A percentile compares a stretch with the other conserved stretches of the same genome.
phyloP scores from a whole-genome alignment of 2,329 filamentous ascomycete species.

The Penicillium sp. region DNA sequence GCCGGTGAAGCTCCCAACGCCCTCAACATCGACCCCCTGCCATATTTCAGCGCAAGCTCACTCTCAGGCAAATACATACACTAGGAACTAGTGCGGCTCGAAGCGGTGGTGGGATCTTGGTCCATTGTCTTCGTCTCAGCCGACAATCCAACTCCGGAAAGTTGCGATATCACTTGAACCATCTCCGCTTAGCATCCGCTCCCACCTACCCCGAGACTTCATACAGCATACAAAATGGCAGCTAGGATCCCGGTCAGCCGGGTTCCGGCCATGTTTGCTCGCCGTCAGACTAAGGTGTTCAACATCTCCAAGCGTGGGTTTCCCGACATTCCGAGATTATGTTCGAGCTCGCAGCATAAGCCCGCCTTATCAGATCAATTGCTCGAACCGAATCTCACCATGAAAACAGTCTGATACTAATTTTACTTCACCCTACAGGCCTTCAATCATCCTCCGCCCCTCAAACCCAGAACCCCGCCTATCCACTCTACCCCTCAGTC shows the following conservation, averaged over 20 bases:
- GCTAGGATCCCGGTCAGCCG: conserved; percentile 31
- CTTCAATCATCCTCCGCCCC: conserved; percentile 33
- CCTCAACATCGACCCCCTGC: conserved; percentile 30
- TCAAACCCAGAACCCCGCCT: conserved; percentile 41
- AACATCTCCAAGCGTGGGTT: conserved; percentile 34
- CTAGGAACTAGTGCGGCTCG: conserved; percentile 14
- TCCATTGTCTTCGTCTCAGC: conserved; percentile 21
- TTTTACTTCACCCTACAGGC: conserved; percentile 20
- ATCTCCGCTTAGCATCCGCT: conserved; percentile 13
- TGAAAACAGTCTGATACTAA: conserved; percentile 8
- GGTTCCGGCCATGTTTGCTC: conserved; percentile 32
- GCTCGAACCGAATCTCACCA: not conserved
- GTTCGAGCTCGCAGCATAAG: not conserved
- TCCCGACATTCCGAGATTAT: conserved; percentile 4
- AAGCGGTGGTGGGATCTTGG: conserved; percentile 27
- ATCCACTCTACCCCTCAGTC: conserved; percentile 67
- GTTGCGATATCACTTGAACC: conserved; percentile 16
- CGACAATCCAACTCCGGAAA: conserved; percentile 19
- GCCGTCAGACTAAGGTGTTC: conserved; percentile 31
- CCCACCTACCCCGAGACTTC: conserved; percentile 7
- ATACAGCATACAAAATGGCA: conserved; percentile 28
- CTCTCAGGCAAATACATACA: conserved; percentile 9
- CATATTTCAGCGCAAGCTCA: conserved; percentile 9
- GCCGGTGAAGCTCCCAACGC: conserved; percentile 38
- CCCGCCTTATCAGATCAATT: conserved; percentile 1